Percentiles rank a stretch among this genome's conserved stretches.
phyloP scores from a whole-genome alignment of 345 rosid species.

The Lenwebbia sp. region DNA sequence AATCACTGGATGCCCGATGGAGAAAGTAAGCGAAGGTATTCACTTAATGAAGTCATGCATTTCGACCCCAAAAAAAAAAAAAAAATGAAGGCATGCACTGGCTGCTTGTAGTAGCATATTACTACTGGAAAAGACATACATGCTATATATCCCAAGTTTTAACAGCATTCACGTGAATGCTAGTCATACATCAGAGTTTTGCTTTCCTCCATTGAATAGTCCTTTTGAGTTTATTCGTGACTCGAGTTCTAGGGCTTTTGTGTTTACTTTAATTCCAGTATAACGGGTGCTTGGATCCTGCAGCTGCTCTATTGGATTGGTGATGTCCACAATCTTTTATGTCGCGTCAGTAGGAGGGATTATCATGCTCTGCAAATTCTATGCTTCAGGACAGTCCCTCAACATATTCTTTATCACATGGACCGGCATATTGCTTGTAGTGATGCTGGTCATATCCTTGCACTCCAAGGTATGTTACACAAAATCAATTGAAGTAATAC shows the following conservation, averaged over 20 bases:
- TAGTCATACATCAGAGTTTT: not conserved
- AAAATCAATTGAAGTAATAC: not conserved
- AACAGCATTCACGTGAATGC: not conserved
- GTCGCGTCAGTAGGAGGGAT: slow-evolving; percentile 52
- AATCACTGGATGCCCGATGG: slow-evolving; percentile 65
- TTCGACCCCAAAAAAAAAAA: too few species aligned
- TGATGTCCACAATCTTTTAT: slow-evolving; percentile 49
- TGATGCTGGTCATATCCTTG: slow-evolving; percentile 63
- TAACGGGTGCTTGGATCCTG: not conserved
- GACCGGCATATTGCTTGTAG: slow-evolving; percentile 54
- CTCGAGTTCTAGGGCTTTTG: not conserved
- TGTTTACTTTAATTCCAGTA: not conserved
- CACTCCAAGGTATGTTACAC: slow-evolving; percentile 51
- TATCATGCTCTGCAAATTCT: slow-evolving; percentile 35
- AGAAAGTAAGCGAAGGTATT: slow-evolving; percentile 50
- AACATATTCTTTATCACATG: slow-evolving; percentile 79
- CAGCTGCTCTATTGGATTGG: slow-evolving; percentile 65
- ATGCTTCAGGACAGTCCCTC: slow-evolving; percentile 35
- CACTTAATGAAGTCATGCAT: not conserved
- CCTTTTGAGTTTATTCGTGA: not conserved
- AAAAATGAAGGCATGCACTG: slow-evolving; percentile 26
- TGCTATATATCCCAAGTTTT: not conserved
- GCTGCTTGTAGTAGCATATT: not conserved
- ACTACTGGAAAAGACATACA: not conserved
- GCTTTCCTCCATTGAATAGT: not conserved